Evolutionary conservation across 352 stramenopile species (phyloP).

Genomic region (Plasmopara viticola): DNA sequence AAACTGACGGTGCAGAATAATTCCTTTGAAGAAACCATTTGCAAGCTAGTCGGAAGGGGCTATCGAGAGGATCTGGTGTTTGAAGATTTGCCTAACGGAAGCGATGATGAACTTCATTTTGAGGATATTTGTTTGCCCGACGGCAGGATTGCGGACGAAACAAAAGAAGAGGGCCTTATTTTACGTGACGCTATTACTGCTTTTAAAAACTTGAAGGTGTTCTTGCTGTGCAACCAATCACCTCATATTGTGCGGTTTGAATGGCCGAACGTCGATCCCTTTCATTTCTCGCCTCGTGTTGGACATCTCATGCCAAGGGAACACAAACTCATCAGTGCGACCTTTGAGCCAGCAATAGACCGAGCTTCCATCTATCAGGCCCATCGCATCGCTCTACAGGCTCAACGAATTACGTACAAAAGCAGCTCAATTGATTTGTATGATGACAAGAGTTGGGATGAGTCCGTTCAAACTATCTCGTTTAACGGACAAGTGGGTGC

Average conservation of each 20-base stretch:
- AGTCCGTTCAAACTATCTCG: conserved; percentile 54
- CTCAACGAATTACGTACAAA: conserved; percentile 55
- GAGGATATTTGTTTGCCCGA: conserved; percentile 67
- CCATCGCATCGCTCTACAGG: neutral
- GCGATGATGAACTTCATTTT: conserved; percentile 83
- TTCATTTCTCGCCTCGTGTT: conserved; percentile 63
- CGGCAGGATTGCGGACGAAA: neutral
- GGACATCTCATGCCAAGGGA: conserved; percentile 61
- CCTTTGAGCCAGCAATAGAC: conserved; percentile 39
- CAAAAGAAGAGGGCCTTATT: neutral
- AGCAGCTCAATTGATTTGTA: conserved; percentile 10
- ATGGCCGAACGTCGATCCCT: conserved; percentile 47
- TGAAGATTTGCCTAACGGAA: conserved; percentile 71
- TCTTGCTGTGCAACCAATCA: too few species aligned
- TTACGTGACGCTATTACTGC: conserved; percentile 1
- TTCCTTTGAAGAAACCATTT: conserved; percentile 77
- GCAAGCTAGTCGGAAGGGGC: conserved; percentile 22
- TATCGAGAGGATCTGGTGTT: conserved; percentile 24
- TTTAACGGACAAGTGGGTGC: conserved; percentile 29
- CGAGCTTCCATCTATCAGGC: neutral
- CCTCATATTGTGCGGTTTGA: conserved; percentile 36
- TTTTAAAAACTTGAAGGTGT: conserved; percentile 1
- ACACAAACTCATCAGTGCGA: conserved; percentile 68
- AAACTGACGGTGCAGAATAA: conserved; percentile 90
- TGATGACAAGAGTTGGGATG: conserved; percentile 64